A percentile compares a stretch with the other conserved stretches of the same genome.
These are phyloP conservation scores for Bondarzewia mesenterica DNA, from an alignment of 1,284 basidiomycete genomes.

Conservation along the genomic window DNA sequence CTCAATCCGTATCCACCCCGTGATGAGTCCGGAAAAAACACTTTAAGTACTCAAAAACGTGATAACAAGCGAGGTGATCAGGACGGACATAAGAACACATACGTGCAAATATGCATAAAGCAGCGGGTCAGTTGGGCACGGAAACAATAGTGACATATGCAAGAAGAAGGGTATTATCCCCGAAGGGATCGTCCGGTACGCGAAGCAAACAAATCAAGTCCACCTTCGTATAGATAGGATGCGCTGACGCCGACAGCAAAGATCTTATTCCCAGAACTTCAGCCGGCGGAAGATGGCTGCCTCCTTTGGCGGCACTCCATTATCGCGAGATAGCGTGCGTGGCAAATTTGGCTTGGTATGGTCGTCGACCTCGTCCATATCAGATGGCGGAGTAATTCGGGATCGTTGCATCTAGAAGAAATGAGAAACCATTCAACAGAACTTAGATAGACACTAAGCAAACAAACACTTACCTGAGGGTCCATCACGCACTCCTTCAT, in stretches of 20 bases:
- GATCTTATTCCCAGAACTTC: slow-evolving; percentile 12
- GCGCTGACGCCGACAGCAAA: not conserved
- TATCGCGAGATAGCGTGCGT: slow-evolving; percentile 25
- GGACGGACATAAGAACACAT: not conserved
- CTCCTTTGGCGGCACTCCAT: slow-evolving; percentile 23
- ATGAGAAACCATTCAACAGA: slow-evolving; percentile 4
- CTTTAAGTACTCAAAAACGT: too few species aligned
- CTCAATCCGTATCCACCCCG: too few species aligned
- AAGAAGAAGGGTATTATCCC: slow-evolving; percentile 2
- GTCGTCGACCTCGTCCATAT: slow-evolving; percentile 23
- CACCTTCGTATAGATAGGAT: not conserved
- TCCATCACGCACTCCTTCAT: slow-evolving; percentile 51
- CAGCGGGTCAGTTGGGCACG: not conserved
- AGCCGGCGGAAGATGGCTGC: slow-evolving; percentile 35
- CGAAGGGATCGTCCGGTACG: not conserved
- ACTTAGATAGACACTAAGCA: not conserved
- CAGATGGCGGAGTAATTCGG: slow-evolving; percentile 40
- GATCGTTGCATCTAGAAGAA: slow-evolving; percentile 46
- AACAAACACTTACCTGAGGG: slow-evolving; percentile 40
- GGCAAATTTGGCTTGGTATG: slow-evolving; percentile 5
- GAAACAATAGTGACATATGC: slow-evolving; percentile 1
- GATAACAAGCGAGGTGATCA: not conserved
- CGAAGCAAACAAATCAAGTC: not conserved
- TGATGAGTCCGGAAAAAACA: too few species aligned
- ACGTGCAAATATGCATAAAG: not conserved